These are phyloP conservation scores for Bipolaris victoriae DNA, from an alignment of 2,329 filamentous ascomycete species.

Conservation along the genomic window DNA sequence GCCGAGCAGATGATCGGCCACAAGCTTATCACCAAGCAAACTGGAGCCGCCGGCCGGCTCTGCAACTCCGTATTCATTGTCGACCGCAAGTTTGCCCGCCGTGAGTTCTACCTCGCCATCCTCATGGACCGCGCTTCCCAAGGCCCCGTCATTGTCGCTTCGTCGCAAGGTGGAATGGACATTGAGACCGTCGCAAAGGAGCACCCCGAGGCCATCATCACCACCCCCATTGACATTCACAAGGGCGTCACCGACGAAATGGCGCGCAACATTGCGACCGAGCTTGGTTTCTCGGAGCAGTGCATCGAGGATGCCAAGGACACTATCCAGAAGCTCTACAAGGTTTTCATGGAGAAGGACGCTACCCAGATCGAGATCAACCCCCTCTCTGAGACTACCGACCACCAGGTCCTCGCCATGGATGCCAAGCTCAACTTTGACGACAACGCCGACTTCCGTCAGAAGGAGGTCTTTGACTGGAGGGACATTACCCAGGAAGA, in stretches of 20 bases:
- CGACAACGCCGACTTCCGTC: conserved; percentile 98
- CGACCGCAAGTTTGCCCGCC: conserved; percentile 98
- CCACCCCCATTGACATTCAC: conserved; percentile 92
- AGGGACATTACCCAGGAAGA: conserved; percentile 96
- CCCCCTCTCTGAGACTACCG: conserved; percentile 95
- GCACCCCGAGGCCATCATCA: conserved; percentile 92
- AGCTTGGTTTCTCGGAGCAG: conserved; percentile 97
- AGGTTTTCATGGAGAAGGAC: conserved; percentile 98
- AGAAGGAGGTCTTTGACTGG: conserved; percentile 94
- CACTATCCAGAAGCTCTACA: conserved; percentile 98
- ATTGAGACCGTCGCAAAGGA: conserved; percentile 99
- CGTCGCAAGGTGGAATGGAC: conserved; percentile 98
- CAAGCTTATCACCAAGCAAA: conserved; percentile 99
- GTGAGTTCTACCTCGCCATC: conserved; percentile 98
- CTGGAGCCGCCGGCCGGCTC: conserved; percentile 86
- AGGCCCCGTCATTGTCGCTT: conserved; percentile 93
- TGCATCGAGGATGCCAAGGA: conserved; percentile 94
- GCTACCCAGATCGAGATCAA: conserved; percentile 99
- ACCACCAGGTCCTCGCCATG: conserved; percentile 98
- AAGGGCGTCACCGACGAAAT: conserved; percentile 94
- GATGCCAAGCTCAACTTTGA: conserved; percentile 99
- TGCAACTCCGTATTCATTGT: conserved; percentile 99
- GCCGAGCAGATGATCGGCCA: conserved; percentile 99
- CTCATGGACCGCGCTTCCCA: conserved; percentile 96
- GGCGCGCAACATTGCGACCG: conserved; percentile 83